A percentile compares a stretch with the other conserved stretches of the same genome.
Conservation (phyloP, 768 basidiomycete species). For the Cystofilobasidium ferigula region DNA sequence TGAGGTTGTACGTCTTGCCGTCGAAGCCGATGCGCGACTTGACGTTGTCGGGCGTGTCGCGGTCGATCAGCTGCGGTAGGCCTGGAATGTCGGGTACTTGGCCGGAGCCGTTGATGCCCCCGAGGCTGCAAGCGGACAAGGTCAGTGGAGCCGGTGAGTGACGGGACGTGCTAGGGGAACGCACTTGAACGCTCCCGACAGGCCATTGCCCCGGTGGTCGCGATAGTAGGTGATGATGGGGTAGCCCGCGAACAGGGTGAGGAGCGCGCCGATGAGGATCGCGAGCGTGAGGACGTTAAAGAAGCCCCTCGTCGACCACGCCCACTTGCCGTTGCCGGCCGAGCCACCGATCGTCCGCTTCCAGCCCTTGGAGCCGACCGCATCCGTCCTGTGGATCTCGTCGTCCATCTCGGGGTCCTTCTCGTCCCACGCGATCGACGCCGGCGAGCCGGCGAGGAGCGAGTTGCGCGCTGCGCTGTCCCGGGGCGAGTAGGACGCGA, state of each 20-base stretch:
- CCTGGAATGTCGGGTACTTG: constrained; percentile 21
- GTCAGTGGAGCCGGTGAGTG: too few relatives aligned
- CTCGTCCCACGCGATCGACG: constrained; percentile 23
- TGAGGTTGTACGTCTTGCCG: constrained; percentile 66
- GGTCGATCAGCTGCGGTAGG: constrained; percentile 51
- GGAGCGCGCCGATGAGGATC: constrained; percentile 14
- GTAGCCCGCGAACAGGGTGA: constrained; percentile 24
- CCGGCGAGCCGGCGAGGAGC: constrained; percentile 2
- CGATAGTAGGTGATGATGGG: constrained; percentile 21
- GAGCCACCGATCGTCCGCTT: background rate
- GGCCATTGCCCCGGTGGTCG: background rate
- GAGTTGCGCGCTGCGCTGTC: constrained; percentile 1
- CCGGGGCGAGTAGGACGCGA: constrained; percentile 11
- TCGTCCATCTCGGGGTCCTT: constrained; percentile 27
- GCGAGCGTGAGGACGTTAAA: constrained; percentile 13
- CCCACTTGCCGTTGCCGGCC: background rate
- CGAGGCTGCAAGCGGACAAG: constrained; percentile 5
- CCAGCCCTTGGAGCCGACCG: constrained; percentile 7
- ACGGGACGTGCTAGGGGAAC: background rate
- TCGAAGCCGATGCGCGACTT: constrained; percentile 52
- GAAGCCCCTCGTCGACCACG: constrained; percentile 20
- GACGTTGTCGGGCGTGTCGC: constrained; percentile 55
- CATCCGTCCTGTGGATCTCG: constrained; percentile 20
- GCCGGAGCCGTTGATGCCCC: constrained; percentile 24
- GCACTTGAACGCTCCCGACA: constrained; percentile 13